These are phyloP conservation scores for Solanum aculeatissimum DNA, from an alignment of 305 asterid genomes.

Conservation along the genomic window DNA sequence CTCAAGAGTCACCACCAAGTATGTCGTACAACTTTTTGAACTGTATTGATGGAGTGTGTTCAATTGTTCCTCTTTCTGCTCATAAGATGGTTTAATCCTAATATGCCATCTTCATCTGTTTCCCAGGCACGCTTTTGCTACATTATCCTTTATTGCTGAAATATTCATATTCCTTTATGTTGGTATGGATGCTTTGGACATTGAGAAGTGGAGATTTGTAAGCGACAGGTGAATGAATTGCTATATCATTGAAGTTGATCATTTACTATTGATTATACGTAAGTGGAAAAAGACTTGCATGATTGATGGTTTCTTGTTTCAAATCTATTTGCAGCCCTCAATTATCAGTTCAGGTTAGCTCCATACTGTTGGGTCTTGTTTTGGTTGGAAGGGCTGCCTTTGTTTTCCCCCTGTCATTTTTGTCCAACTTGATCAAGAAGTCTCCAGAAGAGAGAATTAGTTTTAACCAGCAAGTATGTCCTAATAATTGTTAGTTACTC, in stretches of 20 bases:
- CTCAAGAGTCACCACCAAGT: constrained; percentile 91
- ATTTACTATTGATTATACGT: neutral
- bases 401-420: constrained; percentile 72
- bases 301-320: neutral
- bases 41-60: neutral
- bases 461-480: constrained; percentile 63
- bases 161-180: constrained; percentile 86
- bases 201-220: constrained; percentile 83
- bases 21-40: constrained; percentile 8
- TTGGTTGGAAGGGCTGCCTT: constrained; percentile 87
- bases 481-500: neutral
- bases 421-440: constrained; percentile 79
- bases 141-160: constrained; percentile 85
- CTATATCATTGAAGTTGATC: neutral
- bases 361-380: constrained; percentile 68
- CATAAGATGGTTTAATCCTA: neutral
- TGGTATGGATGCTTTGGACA: constrained; percentile 97
- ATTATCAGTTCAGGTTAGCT: constrained; percentile 55
- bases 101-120: constrained; percentile 5
- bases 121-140: constrained; percentile 84
- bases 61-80: neutral
- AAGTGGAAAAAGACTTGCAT: neutral
- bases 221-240: constrained; percentile 59
- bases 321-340: constrained; percentile 43
- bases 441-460: constrained; percentile 41